These are phyloP conservation scores for Cardamine resedifolia DNA, from an alignment of 345 rosid species.

Conservation along the genomic window DNA sequence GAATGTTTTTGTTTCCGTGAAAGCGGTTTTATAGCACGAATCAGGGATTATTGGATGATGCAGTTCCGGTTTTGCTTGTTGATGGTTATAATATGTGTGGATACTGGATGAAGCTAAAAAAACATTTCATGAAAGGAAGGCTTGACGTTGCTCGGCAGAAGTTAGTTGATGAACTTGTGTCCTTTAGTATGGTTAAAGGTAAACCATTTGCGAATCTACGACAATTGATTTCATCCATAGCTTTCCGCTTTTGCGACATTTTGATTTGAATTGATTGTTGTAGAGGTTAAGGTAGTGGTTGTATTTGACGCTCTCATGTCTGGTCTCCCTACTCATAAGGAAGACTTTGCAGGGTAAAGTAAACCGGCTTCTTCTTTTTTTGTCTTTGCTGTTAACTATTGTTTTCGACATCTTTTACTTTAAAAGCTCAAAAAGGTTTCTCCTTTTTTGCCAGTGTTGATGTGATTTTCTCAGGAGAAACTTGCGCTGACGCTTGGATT, in stretches of 20 bases:
- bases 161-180: constrained; percentile 73
- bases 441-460: constrained; percentile 64
- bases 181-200: constrained; percentile 79
- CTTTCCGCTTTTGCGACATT: not conserved
- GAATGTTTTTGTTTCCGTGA: constrained; percentile 35
- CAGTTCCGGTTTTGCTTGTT: constrained; percentile 90
- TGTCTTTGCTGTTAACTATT: not conserved
- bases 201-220: constrained; percentile 1
- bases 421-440: not conserved
- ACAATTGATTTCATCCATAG: not conserved
- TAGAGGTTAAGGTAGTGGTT: constrained; percentile 94
- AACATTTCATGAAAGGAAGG: constrained; percentile 80
- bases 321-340: constrained; percentile 87
- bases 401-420: not conserved
- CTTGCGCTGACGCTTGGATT: constrained; percentile 94
- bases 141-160: constrained; percentile 85
- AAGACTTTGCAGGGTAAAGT: constrained; percentile 67
- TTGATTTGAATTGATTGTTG: constrained; percentile 26
- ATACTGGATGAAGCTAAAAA: constrained; percentile 86
- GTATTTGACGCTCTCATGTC: constrained; percentile 97
- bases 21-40: constrained; percentile 66
- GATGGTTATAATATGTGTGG: constrained; percentile 99
- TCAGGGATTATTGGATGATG: constrained; percentile 55
- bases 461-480: constrained; percentile 71
- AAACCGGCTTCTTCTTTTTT: not conserved